Evolutionary conservation across 352 stramenopile genomes (phyloP).

Genomic region (Globisporangium alternatum): DNA sequence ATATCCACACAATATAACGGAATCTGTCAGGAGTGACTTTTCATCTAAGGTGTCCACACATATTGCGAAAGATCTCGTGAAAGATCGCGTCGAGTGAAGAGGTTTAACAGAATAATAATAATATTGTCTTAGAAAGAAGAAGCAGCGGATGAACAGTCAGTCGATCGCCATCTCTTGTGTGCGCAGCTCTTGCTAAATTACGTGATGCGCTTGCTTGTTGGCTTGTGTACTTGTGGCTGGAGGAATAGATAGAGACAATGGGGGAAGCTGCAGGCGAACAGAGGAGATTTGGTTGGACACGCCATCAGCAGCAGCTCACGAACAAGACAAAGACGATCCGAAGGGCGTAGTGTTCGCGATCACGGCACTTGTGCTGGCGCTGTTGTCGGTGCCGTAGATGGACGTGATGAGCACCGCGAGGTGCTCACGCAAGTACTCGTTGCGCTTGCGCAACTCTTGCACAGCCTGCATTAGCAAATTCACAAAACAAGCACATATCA

Average conservation of each 20-base stretch:
- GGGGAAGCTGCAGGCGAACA: not conserved
- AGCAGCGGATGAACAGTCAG: no score
- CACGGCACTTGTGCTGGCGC: not conserved
- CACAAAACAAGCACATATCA: constrained; percentile 8
- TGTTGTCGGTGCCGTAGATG: constrained; percentile 44
- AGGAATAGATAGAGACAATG: constrained; percentile 6
- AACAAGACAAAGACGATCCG: not conserved
- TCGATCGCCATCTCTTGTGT: no score
- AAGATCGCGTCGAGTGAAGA: no score
- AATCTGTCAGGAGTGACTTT: no score
- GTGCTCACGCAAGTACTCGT: constrained; percentile 57
- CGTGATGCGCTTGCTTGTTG: no score
- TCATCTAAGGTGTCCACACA: no score
- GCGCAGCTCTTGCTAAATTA: no score
- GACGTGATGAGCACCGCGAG: constrained; percentile 56
- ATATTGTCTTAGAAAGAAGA: no score
- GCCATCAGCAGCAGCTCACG: not conserved
- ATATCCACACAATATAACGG: no score
- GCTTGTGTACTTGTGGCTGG: no score
- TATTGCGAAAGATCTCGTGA: no score
- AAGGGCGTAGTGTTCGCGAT: not conserved
- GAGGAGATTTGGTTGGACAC: constrained; percentile 9
- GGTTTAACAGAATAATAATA: no score
- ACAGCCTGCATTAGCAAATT: constrained; percentile 35
- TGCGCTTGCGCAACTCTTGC: constrained; percentile 53